These are phyloP conservation scores for Syncephalastrum racemosum DNA, from an alignment of 371 early-diverging fungal species.

Conservation along the genomic window DNA sequence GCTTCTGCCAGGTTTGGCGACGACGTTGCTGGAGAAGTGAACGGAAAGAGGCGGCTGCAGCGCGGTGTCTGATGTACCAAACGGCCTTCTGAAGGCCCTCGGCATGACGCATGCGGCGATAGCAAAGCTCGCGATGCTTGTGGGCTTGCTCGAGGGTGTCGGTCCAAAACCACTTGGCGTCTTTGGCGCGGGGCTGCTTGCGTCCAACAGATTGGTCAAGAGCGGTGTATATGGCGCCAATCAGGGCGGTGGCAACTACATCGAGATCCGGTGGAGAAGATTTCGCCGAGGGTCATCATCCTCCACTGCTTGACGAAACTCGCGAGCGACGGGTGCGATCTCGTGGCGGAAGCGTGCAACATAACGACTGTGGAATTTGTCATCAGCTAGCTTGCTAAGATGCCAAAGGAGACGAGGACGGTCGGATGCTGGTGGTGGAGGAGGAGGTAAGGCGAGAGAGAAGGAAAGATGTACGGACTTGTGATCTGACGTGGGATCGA, in stretches of 20 bases:
- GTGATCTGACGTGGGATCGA: too few species aligned
- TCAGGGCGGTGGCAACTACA: neutral
- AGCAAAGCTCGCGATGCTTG: conserved; percentile 8
- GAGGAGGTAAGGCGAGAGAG: neutral
- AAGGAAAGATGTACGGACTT: neutral
- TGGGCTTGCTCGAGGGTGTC: neutral
- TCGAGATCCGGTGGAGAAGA: neutral
- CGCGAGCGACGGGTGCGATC: too few species aligned
- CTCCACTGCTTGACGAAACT: too few species aligned
- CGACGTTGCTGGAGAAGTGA: neutral
- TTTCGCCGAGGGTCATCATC: too few species aligned
- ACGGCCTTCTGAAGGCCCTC: conserved; percentile 3
- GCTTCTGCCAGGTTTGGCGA: conserved; percentile 16
- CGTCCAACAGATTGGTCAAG: conserved; percentile 10
- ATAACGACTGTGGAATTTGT: neutral
- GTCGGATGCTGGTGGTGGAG: neutral
- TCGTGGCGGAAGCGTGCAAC: neutral
- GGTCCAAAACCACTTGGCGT: conserved; percentile 22
- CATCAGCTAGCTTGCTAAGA: neutral
- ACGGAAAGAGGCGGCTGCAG: conserved; percentile 11
- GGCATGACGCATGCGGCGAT: conserved; percentile 12
- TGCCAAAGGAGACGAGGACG: neutral
- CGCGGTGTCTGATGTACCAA: conserved; percentile 18
- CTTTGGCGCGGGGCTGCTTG: neutral
- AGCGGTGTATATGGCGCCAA: conserved; percentile 6